Base-by-base conservation (phyloP, 179 eudicot species). In the Patellifolia procumbens region DNA sequence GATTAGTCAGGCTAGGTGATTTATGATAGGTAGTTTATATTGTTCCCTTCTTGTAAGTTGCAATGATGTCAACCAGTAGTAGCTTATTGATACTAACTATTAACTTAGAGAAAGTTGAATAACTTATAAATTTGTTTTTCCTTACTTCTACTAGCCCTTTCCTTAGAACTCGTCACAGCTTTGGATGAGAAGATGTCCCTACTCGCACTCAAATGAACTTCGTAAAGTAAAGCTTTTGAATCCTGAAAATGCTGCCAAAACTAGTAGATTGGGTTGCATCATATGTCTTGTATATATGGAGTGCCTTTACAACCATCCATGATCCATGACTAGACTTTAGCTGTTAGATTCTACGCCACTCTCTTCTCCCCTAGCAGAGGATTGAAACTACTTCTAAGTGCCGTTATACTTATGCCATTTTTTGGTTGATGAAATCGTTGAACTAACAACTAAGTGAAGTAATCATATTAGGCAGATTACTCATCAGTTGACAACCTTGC, bases 401-500 rank as follows among this genome's bases (percentile, higher is more conserved):
- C 31, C 1, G 37, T 34, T 31, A n/a, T 72, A 51, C 51, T 20
- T 13, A 10, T 74, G 24, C 64, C 70, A 48, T 15, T 19, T 17
- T 75, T 75, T 49, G 62, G 72, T 22, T 24, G 65, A 15, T 63
- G 20, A 31, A n/a, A 75, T 39, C 43, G 8, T 39, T 5, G 7
- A 39, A 39, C 8, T 39, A 2, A 39, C 43, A 39, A 39, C 43
- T 39, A 39, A 39, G n/a, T n/a, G n/a, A n/a, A n/a, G n/a, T n/a
- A n/a, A n/a, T n/a, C n/a, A n/a, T n/a, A 24, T n/a, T 42, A 12
- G 39, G n/a, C 19, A 39, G 22, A 28, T 29, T 49, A 52, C 35
- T 58, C 61, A 31, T 70, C 73, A 43, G 68, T 52, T 28, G 0
- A 61, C 74, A 53, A 45, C 75, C 42, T 55, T 45, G 63, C n/a